Evolutionary conservation across 805 yeast genomes (phyloP), one percentile per base, ranked within the genome.

Genomic region (Lipomyces spencermartinsiae): DNA sequence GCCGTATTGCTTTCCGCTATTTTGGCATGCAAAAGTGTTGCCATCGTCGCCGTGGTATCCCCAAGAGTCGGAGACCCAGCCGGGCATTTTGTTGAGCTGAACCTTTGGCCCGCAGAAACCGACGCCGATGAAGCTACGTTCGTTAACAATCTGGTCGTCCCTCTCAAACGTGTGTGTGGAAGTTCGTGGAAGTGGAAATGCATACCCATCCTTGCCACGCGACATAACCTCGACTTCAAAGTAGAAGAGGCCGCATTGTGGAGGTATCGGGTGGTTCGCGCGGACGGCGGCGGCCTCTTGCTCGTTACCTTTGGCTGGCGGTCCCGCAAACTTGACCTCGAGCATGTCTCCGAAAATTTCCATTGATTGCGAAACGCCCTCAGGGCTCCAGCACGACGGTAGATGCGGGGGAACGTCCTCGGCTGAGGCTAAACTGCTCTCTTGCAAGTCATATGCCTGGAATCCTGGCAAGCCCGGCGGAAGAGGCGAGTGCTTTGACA

Each of bases 1-100:
- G 1, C 82, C 82, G 61, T 80, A 82, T 31, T 78, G 80, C 56
- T 79, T 80, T 16, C 81, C 78, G 2, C 80, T 76, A 12, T 81
- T 80, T 59, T 81, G 83, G 61, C 81, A 77, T 31, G 80, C 77
- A 39, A 76, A 74, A 14, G 81, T 78, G 29, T 78, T 75, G 0
- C 89, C 89, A 62, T 84, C 86, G 67, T 80, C 83, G 5, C 88
- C 85, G 72, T 82, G 85, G 73, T 83, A 84, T 0, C 86, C 87
- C 80, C 84, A 86, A 1, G 84, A 78, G n/a, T 81, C 78, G 25
- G 74, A 73, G 59, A 84, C 87, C 35, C 79, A 73, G 6, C 87
- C 88, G 1, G 87, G 84, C 70, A 84, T 74, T 67, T 82, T 83
- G 25, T 77, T 73, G 14, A 78, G 67, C 1, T 72, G 60, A 1